Evolutionary conservation across 257 asterid genomes (phyloP), one percentile per base, ranked within the genome.

Genomic region (Solanum pinnatisectum): DNA sequence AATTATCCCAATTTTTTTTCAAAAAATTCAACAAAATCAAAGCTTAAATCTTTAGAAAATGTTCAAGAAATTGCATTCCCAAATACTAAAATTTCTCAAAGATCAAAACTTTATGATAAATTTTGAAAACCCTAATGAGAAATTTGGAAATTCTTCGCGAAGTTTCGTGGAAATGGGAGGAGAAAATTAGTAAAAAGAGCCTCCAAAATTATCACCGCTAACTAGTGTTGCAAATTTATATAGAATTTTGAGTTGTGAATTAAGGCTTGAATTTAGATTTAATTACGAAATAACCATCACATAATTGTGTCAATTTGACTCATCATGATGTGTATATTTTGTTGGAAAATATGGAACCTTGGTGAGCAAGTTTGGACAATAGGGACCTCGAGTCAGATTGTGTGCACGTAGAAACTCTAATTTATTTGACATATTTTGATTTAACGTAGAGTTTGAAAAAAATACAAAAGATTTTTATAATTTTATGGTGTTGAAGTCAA

Each of bases 131-230:
- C 85, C 85, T 46, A 46, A 30, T 39, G 85, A 46, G 85, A 49
- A 49, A 27, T 27, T 30, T 20, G 70, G 85, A 82, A 82, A 82
- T 30, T 30, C 10, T 2, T 82, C 39, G 16, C 35, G 85, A 79
- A 79, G 85, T 79, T 79, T 44, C 40, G 85, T 18, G 44, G 85
- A 49, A 73, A 82, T 49, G 85, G 70, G 85, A 46, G 85, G 85
- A 46, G 85, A 49, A 65, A 82, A 40, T 10, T 5, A 18, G 40
- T 2, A 30, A 4, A 82, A 35, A 10, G 1, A 82, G 27, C 44
- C 85, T 82, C 85, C 85, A 81, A 49, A 49, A 44, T 49, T 36
- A 25, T 10, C 18, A 49, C 25, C 10, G 4, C 3, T 1, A 49
- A 1, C 3, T 18, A 49, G 25, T 82, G 70, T 2, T 30, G 85